phyloP scores from a whole-genome alignment of 352 stramenopile species.

The Peronospora farinosa region DNA sequence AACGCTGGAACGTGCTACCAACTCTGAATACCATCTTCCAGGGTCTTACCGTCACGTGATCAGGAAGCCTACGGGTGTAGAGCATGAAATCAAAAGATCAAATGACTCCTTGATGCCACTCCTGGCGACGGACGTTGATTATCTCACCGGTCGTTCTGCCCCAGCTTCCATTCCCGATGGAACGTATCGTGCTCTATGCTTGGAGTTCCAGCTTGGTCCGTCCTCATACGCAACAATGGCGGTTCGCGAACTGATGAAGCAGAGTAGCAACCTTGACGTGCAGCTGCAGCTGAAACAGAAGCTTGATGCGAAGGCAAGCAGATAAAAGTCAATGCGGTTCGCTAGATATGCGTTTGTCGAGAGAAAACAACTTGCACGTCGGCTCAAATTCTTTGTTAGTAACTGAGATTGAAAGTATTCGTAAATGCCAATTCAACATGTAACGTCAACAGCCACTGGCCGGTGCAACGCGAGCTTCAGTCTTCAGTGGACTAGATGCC shows the following conservation, averaged over 20 bases:
- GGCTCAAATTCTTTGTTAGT: slow-evolving; percentile 3
- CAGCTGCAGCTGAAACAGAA: slow-evolving; percentile 55
- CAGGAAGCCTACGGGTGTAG: slow-evolving; percentile 83
- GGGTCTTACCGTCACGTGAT: slow-evolving; percentile 93
- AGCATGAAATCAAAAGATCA: slow-evolving; percentile 90
- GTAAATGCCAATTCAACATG: slow-evolving; percentile 6
- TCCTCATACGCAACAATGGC: slow-evolving; percentile 95
- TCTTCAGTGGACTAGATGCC: slow-evolving; percentile 23
- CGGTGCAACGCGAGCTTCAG: not conserved
- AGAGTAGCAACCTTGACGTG: slow-evolving; percentile 77
- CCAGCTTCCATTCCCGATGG: slow-evolving; percentile 53
- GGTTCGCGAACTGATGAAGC: slow-evolving; percentile 93
- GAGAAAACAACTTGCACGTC: slow-evolving; percentile 5
- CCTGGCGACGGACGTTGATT: slow-evolving; percentile 91
- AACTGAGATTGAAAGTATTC: slow-evolving; percentile 3
- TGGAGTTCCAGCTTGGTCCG: slow-evolving; percentile 77
- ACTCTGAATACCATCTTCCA: slow-evolving; percentile 87
- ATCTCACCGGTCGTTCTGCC: slow-evolving; percentile 29
- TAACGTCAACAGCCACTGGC: not conserved
- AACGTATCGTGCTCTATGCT: slow-evolving; percentile 61
- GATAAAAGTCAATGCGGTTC: slow-evolving; percentile 4
- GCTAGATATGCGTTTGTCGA: slow-evolving; percentile 16
- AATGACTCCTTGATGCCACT: slow-evolving; percentile 88
- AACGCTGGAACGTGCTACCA: slow-evolving; percentile 53
- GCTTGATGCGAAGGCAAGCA: slow-evolving; percentile 16